phyloP scores from a whole-genome alignment of 2,329 filamentous ascomycete species.

The Sporothrix pallida region DNA sequence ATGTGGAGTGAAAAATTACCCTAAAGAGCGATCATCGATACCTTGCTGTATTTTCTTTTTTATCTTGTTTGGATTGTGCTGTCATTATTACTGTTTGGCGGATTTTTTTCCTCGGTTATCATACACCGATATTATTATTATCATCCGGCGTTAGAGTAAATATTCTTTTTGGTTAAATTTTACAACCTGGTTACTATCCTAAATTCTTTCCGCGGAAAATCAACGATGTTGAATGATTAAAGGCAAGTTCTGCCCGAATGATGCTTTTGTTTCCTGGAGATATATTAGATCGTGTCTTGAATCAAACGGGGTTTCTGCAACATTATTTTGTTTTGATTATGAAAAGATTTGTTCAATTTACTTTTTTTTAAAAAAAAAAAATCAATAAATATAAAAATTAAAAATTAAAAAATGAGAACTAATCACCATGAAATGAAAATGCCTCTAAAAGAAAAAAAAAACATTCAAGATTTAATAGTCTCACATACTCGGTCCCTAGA shows the following conservation, averaged over 20 bases:
- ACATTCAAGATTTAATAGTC: neutral
- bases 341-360: neutral
- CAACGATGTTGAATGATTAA: too few relatives aligned
- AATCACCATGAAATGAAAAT: too few relatives aligned
- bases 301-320: too few relatives aligned
- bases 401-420: too few relatives aligned
- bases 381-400: too few relatives aligned
- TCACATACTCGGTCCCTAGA: neutral
- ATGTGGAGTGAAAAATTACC: neutral
- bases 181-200: neutral
- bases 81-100: neutral
- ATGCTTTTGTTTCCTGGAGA: neutral
- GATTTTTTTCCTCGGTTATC: neutral
- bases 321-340: neutral
- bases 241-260: neutral
- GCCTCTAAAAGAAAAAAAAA: neutral
- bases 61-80: neutral
- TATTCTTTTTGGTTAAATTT: neutral
- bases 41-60: conserved; percentile 1
- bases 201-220: too few relatives aligned
- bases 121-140: neutral
- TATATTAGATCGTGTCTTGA: neutral
- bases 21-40: conserved; percentile 5
- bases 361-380: neutral
- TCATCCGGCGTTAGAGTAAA: neutral